Base-by-base conservation (phyloP, 1,284 basidiomycete genomes). In the Heterobasidion irregulare region DNA sequence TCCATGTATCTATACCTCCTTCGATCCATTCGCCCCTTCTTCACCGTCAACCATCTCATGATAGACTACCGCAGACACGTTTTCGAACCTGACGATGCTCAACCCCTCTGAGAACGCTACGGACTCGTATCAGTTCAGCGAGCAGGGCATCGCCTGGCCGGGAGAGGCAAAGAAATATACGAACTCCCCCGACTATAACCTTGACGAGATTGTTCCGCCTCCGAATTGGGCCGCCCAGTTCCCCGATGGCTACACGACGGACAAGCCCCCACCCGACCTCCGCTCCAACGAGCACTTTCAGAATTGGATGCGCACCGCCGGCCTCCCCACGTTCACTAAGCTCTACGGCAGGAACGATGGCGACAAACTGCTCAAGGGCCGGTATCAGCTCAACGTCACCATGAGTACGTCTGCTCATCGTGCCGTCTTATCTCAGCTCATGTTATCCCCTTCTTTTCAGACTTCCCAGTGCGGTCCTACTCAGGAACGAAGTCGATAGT, bases 281-380 rank as follows among this genome's bases (percentile, higher is more conserved):
- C 74, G 75, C 53, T 65, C 70, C 1, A 84, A 99, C 68, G 92
- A 99, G 70, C 95, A 94, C 67, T 98, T 99, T 76, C 94, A 98
- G 72, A 95, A 98, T 63, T 99, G 97, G 97, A 99, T 99, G 97
- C 84, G 96, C 58, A 96, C 94, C 1, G 93, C 97, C 1, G 96
- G 95, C 19, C 74, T 99, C 54, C 96, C 97, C 0, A 98, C 95
- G 1, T 99, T 99, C 73, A 86, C 93, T 47, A 98, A 98, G 72
- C 75, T 98, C 18, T 98, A 91, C 69, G 94, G 86, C 33, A 79
- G 97, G 58, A 98, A 98, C 70, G 96, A 98, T 66, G 70, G 81
- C 34, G 77, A 86, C 35, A 74, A 74, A 44, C 85, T 99, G 78
- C 63, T 66, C 9, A 77, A 82, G 50, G 97, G 94, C 6, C 77